Evolutionary conservation across 129 eudicot species (phyloP).

Genomic region (Glebionis coronaria): DNA sequence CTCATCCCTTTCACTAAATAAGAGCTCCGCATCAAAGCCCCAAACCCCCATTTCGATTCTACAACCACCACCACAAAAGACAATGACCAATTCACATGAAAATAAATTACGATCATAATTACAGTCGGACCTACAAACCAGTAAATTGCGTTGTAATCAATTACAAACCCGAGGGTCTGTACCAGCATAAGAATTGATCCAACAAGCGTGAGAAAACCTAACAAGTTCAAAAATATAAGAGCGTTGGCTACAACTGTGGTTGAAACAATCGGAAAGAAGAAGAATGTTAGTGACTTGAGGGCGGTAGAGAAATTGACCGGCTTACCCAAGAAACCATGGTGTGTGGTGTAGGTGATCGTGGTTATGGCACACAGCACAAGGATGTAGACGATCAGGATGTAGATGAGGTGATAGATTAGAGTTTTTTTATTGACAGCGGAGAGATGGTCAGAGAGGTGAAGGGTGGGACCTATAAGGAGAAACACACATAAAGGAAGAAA

Average conservation of each 20-base stretch:
- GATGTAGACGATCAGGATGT: conserved; percentile 22
- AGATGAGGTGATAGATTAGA: conserved; percentile 28
- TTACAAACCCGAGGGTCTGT: conserved; percentile 30
- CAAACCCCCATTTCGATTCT: conserved; percentile 69
- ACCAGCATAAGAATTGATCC: conserved; percentile 5
- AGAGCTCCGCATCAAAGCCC: conserved; percentile 48
- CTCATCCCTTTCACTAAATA: conserved; percentile 49
- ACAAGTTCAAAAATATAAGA: conserved; percentile 6
- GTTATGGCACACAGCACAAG: conserved; percentile 41
- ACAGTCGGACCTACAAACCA: conserved; percentile 8
- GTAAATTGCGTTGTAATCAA: conserved; percentile 31
- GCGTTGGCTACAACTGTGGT: conserved; percentile 27
- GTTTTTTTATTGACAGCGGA: conserved; percentile 20
- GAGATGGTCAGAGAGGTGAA: not conserved
- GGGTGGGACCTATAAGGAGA: conserved; percentile 12
- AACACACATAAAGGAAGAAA: conserved; percentile 54
- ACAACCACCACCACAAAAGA: conserved; percentile 47
- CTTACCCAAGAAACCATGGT: conserved; percentile 47
- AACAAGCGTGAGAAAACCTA: conserved; percentile 4
- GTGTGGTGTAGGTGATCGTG: conserved; percentile 50
- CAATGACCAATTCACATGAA: conserved; percentile 48
- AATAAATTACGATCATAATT: conserved; percentile 17
- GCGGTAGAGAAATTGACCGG: conserved; percentile 49
- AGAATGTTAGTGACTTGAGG: conserved; percentile 31
- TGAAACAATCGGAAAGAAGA: conserved; percentile 40